Base-by-base conservation (phyloP, 2,329 filamentous ascomycete species). In the Botryotinia globosa region DNA sequence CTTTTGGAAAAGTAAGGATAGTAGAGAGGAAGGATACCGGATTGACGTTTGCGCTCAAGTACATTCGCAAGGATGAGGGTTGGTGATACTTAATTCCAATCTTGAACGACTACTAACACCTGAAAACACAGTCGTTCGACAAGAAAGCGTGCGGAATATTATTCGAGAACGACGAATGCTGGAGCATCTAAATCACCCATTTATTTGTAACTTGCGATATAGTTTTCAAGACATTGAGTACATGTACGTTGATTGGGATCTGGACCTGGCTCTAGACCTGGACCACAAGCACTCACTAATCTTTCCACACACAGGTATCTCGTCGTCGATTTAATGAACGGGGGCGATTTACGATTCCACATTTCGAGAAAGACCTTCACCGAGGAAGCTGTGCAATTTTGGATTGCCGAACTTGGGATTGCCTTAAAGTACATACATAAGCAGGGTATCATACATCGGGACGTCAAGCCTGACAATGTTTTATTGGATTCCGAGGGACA, bases 141-240 rank as follows among this genome's bases (percentile, higher is more conserved):
- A 94, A 75, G 96, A 98, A 83, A 98, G 95, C 81, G 96, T 98
- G 74, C 92, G 95, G 80, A 99, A 99, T 82, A 99, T 99, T 78
- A 96, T 99, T 80, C 91, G 96, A 78, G 96, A 99, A 85, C 90
- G 96, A 76, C 91, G 95, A 81, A 99, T 99, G 96, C 89, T 99
- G 80, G 94, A 99, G 84, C 94, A 98, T 82, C 88, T 99, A 79
- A 98, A 97, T 82, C 96, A 99, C 80, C 94, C 95, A 39, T 99
- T 98, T 82, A 92, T 99, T 78, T 98, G 95, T 85, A 99, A 99
- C 83, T 85, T 99, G 85, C 92, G 96, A 79, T 99, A 98, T 85
- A 98, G 94, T 84, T 99, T 99, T 81, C 96, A 99, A 84, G 96
- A 99, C 83, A 94, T 98, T 79, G 96, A 99, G 83, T 99, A 99